Base-by-base conservation (phyloP, 306 rosid species). In the Quercus mongolica region DNA sequence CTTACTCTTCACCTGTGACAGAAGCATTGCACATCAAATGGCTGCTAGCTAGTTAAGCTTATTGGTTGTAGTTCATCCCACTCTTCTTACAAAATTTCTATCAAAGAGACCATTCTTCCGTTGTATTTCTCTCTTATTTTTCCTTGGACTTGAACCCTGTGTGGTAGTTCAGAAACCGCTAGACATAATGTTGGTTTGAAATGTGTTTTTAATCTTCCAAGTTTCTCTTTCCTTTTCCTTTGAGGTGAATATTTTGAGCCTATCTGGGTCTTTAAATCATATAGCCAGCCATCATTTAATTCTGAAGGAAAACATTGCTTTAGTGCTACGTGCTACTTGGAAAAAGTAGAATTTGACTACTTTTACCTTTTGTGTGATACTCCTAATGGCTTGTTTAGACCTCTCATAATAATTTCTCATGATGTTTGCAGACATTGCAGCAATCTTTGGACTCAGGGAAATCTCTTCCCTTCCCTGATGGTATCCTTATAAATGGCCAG, bases 401-500 rank as follows among this genome's bases (percentile, higher is more conserved):
- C 72, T 67, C 38, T 35, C 67, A 19, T 67, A 7, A 67, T 67
- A 35, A 67, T 19, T 67, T 33, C 44, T 61, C 65, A 44, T 31
- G 41, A 73, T 44, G 14, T 84, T 69, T 85, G 75, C 89, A 95
- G 99, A 58, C 80, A 78, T 88, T 93, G 41, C 90, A 89, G 79
- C 88, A 83, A 79, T 30, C 85, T 74, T 86, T 95, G 83, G 97
- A 95, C 86, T 86, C 91, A 1, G 99, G 97, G 78, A 89, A 77
- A 76, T 74, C 99, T 79, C 90, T 90, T 83, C 88, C 91, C 17
- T 88, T 85, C 44, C 96, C 99, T 0, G 92, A 90, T 73, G 96
- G 98, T 8, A 82, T 95, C 28, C 97, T 95, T 76, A 87, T 95
- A 82, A 95, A 93, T 80, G 99, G 99, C 35, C 90, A 79, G 85